phyloP scores from a whole-genome alignment of 1,284 basidiomycete genomes.

The Rhodotorula sp. region DNA sequence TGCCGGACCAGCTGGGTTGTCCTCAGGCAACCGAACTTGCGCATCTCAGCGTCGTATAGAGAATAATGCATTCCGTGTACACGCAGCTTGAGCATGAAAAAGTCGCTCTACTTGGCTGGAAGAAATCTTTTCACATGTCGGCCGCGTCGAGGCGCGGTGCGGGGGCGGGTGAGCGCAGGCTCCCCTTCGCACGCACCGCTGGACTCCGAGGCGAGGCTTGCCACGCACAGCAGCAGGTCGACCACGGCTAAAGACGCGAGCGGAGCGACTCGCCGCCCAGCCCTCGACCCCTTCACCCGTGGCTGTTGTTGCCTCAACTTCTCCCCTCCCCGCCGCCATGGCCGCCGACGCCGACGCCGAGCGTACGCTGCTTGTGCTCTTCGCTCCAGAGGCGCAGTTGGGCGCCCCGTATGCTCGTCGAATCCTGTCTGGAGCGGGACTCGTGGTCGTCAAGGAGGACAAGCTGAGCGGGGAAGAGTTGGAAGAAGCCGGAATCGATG shows the following conservation, averaged over 20 bases:
- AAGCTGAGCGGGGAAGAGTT: constrained; percentile 14
- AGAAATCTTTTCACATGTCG: not conserved
- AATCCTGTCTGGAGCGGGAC: constrained; percentile 1
- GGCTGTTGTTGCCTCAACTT: not conserved
- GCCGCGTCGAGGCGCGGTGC: not conserved
- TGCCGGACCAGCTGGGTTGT: no score
- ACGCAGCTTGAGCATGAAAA: not conserved
- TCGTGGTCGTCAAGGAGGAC: constrained; percentile 1
- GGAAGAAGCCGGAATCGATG: constrained; percentile 29
- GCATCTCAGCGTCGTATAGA: no score
- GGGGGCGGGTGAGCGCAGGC: not conserved
- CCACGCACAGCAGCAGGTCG: not conserved
- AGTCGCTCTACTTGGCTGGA: not conserved
- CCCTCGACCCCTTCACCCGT: not conserved
- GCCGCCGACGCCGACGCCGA: not conserved
- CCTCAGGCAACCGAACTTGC: no score
- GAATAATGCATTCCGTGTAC: no score
- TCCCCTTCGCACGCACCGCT: not conserved
- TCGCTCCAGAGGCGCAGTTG: not conserved
- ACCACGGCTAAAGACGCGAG: not conserved
- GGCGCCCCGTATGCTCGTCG: not conserved
- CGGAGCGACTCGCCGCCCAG: not conserved
- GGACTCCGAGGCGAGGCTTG: no score
- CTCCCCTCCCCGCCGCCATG: not conserved
- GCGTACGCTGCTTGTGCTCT: constrained; percentile 24